A percentile compares a stretch with the other conserved stretches of the same genome.
Conservation (phyloP, 805 yeast species). For the Nakazawaea ishiwadae region DNA sequence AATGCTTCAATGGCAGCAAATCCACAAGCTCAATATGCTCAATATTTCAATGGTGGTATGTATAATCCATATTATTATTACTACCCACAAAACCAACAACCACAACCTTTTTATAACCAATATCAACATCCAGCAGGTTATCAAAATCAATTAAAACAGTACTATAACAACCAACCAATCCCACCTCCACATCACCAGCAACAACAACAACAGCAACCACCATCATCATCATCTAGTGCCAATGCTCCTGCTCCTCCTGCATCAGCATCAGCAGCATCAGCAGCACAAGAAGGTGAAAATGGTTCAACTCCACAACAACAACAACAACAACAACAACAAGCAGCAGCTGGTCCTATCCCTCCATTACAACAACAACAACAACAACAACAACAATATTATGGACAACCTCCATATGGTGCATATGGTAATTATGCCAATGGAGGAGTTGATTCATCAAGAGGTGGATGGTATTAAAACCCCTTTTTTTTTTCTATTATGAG, state of each 20-base stretch:
- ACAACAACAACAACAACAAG: constrained; percentile 21
- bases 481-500: not conserved
- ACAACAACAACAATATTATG: constrained; percentile 14
- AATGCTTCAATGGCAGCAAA: constrained; percentile 1
- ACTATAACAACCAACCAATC: constrained; percentile 6
- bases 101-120: constrained; percentile 8
- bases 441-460: not conserved
- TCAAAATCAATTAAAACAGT: constrained; percentile 12
- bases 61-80: constrained; percentile 14
- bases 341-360: constrained; percentile 1
- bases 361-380: constrained; percentile 18
- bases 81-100: constrained; percentile 13
- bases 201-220: constrained; percentile 4
- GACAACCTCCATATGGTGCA: constrained; percentile 9
- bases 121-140: constrained; percentile 8
- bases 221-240: not conserved
- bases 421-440: constrained; percentile 5
- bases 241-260: constrained; percentile 15
- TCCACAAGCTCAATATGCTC: constrained; percentile 9
- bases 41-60: constrained; percentile 9
- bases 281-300: constrained; percentile 19
- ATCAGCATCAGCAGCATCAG: constrained; percentile 17
- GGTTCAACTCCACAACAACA: constrained; percentile 23
- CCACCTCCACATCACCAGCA: constrained; percentile 10
- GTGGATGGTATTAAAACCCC: constrained; percentile 9